Percentiles rank a stretch among this genome's conserved stretches.
phyloP scores from a whole-genome alignment of 148 eudicot genomes.

The Chenopodium quinoa region DNA sequence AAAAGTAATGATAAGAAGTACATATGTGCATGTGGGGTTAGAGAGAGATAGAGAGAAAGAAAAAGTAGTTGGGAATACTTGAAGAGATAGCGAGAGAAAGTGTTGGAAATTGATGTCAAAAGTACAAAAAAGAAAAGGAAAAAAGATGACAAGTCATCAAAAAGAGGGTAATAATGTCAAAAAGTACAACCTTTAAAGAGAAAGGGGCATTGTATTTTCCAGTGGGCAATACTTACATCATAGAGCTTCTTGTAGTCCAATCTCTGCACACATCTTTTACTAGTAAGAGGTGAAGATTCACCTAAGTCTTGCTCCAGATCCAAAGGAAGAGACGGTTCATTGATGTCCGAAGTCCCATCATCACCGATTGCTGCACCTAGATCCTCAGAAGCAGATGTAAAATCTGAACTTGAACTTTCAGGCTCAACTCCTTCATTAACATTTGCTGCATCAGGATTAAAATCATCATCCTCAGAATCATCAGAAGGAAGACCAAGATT shows the following conservation, averaged over 20 bases:
- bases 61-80: too few species aligned
- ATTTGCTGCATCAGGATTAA: conserved; percentile 57
- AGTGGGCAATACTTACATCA: conserved; percentile 62
- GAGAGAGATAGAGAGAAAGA: too few species aligned
- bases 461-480: conserved; percentile 94
- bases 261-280: conserved; percentile 58
- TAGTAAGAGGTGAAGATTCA: conserved; percentile 40
- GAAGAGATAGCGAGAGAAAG: too few species aligned
- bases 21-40: too few species aligned
- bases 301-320: conserved; percentile 34
- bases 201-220: background rate
- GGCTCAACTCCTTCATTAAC: conserved; percentile 40
- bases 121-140: too few species aligned
- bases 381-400: conserved; percentile 87
- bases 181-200: too few species aligned
- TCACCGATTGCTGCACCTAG: conserved; percentile 40
- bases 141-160: too few species aligned
- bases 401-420: conserved; percentile 80
- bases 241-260: conserved; percentile 90
- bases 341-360: conserved; percentile 26
- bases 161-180: too few species aligned
- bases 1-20: too few species aligned
- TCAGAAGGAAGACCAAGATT: conserved; percentile 70
- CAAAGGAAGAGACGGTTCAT: conserved; percentile 27
- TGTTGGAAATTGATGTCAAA: too few species aligned